Evolutionary conservation across 1,139 yeast genomes (phyloP), one percentile per base, ranked within the genome.

Genomic region (Candida tetrigidarum): DNA sequence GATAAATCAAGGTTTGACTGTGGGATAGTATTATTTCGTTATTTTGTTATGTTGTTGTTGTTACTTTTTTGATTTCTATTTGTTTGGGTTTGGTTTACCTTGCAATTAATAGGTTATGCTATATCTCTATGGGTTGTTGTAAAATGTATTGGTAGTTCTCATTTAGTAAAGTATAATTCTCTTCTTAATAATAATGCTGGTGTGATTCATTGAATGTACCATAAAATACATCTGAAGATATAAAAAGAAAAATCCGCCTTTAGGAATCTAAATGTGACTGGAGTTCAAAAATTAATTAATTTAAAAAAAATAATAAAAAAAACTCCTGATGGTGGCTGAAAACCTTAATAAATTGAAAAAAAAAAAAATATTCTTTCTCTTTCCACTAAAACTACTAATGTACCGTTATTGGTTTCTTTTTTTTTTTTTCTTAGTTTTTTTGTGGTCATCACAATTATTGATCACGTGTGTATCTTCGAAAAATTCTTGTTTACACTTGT

Each of bases 1-100:
- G 25, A 98, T 93, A n/a, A n/a, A n/a, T n/a, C n/a, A n/a, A n/a
- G 98, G 98, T 67, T 82, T 92, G 69, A 85, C 96, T n/a, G n/a
- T n/a, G n/a, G n/a, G n/a, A n/a, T n/a, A n/a, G n/a, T n/a, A n/a
- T n/a, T n/a, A n/a, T n/a, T n/a, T n/a, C n/a, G n/a, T n/a, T n/a
- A n/a, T 19, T 19, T 20, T 6, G 9, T 32, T 4, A 6, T 18
- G 29, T n/a, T 9, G 19, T n/a, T 22, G 15, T 28, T 20, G 6
- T 9, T 5, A 7, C 25, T 11, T 35, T 14, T 35, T 4, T 9
- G n/a, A 5, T 14, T 22, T 14, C 8, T 18, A 15, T 15, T n/a
- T n/a, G n/a, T n/a, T n/a, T n/a, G n/a, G n/a, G n/a, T n/a, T n/a
- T n/a, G n/a, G n/a, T n/a, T n/a, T n/a, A n/a, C n/a, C n/a, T n/a